Conservation (phyloP, 164 flowering plant species). For the Stephania cephalantha region DNA sequence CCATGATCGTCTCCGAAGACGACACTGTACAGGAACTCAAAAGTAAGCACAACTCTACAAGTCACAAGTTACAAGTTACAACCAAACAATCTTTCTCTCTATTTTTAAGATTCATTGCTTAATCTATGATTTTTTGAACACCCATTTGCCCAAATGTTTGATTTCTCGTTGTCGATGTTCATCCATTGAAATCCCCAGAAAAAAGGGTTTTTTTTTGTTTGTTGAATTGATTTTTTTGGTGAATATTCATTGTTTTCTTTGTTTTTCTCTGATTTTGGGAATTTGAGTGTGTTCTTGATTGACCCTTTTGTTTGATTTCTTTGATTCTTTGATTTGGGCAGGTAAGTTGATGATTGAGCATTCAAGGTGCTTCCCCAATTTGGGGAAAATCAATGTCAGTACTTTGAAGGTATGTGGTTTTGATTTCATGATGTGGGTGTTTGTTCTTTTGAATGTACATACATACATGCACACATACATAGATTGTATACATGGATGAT, state of each 20-base stretch:
- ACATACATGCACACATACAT: neutral
- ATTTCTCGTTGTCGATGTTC: neutral
- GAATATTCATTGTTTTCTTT: neutral
- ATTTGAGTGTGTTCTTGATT: neutral
- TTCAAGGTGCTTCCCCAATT: constrained; percentile 43
- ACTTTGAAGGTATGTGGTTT: constrained; percentile 53
- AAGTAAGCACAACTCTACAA: constrained; percentile 22
- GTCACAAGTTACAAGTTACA: too few species aligned
- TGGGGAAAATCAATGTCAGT: constrained; percentile 44
- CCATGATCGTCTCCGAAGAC: constrained; percentile 30
- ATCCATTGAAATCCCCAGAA: neutral
- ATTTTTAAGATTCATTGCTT: neutral
- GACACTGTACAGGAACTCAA: constrained; percentile 58
- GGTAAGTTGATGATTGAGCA: constrained; percentile 55
- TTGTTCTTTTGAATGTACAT: neutral
- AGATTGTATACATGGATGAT: neutral
- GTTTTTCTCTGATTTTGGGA: neutral
- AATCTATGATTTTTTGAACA: neutral
- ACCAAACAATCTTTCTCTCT: neutral
- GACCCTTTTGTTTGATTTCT: neutral
- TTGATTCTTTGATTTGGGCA: constrained; percentile 21
- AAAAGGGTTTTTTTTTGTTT: neutral
- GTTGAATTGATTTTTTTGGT: neutral
- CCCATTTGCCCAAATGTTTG: neutral
- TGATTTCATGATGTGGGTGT: neutral